Conservation (phyloP, 306 rosid genomes). For the Cucumis hystrix region DNA sequence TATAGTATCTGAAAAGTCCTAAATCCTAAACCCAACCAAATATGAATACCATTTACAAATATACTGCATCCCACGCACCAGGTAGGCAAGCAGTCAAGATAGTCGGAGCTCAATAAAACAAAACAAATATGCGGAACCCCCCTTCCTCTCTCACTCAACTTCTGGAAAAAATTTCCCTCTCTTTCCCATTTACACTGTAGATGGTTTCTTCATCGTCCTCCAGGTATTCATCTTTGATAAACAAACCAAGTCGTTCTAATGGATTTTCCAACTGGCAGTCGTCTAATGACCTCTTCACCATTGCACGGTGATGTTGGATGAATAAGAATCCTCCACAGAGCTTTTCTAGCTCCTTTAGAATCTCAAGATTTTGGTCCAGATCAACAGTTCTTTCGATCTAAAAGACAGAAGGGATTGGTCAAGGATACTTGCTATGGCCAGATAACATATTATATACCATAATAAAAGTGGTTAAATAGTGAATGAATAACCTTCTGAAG, state of each 20-base stretch:
- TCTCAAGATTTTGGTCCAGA: conserved; percentile 46
- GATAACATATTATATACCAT: not conserved
- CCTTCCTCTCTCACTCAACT: not conserved
- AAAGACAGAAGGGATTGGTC: not conserved
- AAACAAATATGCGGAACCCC: too few species aligned
- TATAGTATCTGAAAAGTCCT: not conserved
- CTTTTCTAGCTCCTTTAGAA: conserved; percentile 47
- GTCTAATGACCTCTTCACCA: not conserved
- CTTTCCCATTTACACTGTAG: conserved; percentile 29
- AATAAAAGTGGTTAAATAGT: not conserved
- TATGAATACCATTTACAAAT: conserved; percentile 1
- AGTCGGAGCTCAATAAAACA: not conserved
- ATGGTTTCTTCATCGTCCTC: conserved; percentile 43
- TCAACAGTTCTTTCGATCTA: conserved; percentile 66
- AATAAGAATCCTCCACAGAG: conserved; percentile 39
- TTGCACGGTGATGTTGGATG: conserved; percentile 8
- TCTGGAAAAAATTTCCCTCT: conserved; percentile 40
- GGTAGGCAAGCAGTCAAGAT: not conserved
- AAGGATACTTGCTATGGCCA: not conserved
- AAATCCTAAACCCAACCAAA: not conserved
- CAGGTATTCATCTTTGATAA: conserved; percentile 44
- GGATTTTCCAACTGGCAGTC: conserved; percentile 21
- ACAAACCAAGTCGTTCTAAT: conserved; percentile 69
- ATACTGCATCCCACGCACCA: not conserved
- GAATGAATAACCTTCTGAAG: conserved; percentile 40